Evolutionary conservation across 129 eudicot species (phyloP), one percentile per base, ranked within the genome.

Genomic region (Kitagawia praeruptora): DNA sequence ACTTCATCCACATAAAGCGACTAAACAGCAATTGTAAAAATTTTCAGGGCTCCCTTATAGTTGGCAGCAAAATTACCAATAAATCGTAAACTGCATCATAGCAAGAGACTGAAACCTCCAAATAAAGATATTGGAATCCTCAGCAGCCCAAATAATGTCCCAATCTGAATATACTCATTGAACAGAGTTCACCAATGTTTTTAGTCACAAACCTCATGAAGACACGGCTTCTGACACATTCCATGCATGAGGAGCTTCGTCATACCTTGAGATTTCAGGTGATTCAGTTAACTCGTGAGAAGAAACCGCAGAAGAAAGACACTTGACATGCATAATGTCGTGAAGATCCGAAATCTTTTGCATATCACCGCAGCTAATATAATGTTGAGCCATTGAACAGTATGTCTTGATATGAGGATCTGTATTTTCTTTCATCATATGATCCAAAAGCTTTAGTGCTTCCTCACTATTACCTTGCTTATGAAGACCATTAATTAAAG

Each of bases 381-480:
- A 48, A 77, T 73, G 69, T 67, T 80, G 79, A 67, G 70, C 72
- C 70, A 70, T 73, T 80, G 74, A 54, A 70, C 83, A 67, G 78
- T 69, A 54, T 34, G 66, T 78, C 70, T 8, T 67, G 56, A 46
- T 46, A 40, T 80, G 75, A 51, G 58, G 56, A 15, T 70, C 85
- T 61, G 70, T 73, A 69, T 80, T 76, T 9, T 67, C 75, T 45
- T 74, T 81, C 72, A 53, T 51, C 85, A 83, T 75, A 66, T 75
- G 46, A 81, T 83, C 87, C 75, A 87, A 75, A 45, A 87, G 78
- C 74, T 81, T 81, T 48, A 71, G 79, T 76, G 82, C 85, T 85
- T 87, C 92, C 64, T 44, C 80, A 72, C 76, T 75, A 42, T 86
- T 83, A 56, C 80, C 83, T 69, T 84, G 78, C 80, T 85, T 86